Base-by-base conservation (phyloP, 371 early-diverging fungal species). In the Mucor mucedo region DNA sequence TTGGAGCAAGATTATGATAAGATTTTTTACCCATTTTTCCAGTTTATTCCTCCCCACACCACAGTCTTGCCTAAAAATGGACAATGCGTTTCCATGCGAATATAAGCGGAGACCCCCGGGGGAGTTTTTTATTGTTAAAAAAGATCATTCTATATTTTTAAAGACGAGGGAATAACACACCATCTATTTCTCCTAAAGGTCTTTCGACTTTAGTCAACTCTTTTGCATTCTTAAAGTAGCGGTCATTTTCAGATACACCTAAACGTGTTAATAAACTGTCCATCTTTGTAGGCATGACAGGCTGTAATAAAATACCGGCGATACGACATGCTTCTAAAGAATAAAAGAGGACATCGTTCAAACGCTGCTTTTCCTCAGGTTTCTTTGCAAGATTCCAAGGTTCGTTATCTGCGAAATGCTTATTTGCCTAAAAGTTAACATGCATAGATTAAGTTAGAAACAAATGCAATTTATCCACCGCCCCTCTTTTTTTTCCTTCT, bases 261-360 rank as follows among this genome's bases (percentile, higher is more conserved):
- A 93, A 72, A 9, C 79, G 79, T 38, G 88, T 85, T 61, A 98
- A 70, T 41, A 96, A 69, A 38, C 60, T 60, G 1, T 70, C 63
- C 63, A 87, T 82, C 71, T 93, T 95, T 4, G 75, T 75, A 3
- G 98, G 98, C 88, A 97, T 94, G 21, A 95, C 86, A 7, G 95
- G 95, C 64, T 91, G 92, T 57, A 97, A 73, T 41, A 95, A 65
- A 38, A 95, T 78, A 21, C 86, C 89, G 4, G 89, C 83, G 9
- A 94, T 60, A 7, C 97, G 86, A 41, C 88, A 82, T 0, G 93
- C 77, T 65, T 96, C 97, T 42, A 90, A 77, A 1, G 92, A 76
- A 55, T 89, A 80, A 74, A 86, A 93, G 28, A 98, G 71, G 0
- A 90, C 83, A 2, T 75, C 76, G 21, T 87, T 79, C 10, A 95